These are phyloP conservation scores for Pseudogymnoascus verrucosus DNA, from an alignment of 2,329 filamentous ascomycete species.

Conservation along the genomic window DNA sequence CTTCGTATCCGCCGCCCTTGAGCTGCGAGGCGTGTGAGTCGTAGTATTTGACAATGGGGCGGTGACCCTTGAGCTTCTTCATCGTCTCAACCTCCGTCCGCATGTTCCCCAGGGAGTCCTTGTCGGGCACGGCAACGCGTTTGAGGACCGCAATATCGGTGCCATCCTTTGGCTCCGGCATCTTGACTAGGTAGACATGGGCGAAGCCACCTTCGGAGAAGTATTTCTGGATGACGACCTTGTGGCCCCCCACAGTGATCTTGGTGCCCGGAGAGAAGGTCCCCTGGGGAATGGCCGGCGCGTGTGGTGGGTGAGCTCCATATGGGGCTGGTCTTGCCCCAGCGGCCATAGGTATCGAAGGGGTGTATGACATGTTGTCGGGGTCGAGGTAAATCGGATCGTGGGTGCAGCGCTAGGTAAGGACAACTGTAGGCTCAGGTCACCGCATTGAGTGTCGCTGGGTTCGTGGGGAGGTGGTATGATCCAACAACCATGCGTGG, in stretches of 20 bases:
- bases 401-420: not conserved
- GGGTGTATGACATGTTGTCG: not conserved
- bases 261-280: slow-evolving; percentile 92
- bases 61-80: slow-evolving; percentile 97
- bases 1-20: slow-evolving; percentile 88
- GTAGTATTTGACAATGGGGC: slow-evolving; percentile 94
- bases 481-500: slow-evolving; percentile 1
- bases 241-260: slow-evolving; percentile 88
- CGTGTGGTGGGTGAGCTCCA: slow-evolving; percentile 34
- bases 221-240: slow-evolving; percentile 92
- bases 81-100: slow-evolving; percentile 98
- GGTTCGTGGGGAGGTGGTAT: not conserved
- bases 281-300: slow-evolving; percentile 55
- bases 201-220: slow-evolving; percentile 97
- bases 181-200: slow-evolving; percentile 92
- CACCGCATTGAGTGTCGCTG: slow-evolving; percentile 3
- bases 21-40: slow-evolving; percentile 96
- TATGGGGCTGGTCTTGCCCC: slow-evolving; percentile 38
- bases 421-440: slow-evolving; percentile 6
- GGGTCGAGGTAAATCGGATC: not conserved
- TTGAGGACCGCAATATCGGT: slow-evolving; percentile 39
- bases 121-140: slow-evolving; percentile 92
- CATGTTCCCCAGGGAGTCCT: slow-evolving; percentile 90
- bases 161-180: slow-evolving; percentile 48
- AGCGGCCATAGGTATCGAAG: slow-evolving; percentile 15